Evolutionary conservation across 2,329 filamentous ascomycete species (phyloP), one percentile per base, ranked within the genome.

Genomic region (Alternaria triticimaculans): DNA sequence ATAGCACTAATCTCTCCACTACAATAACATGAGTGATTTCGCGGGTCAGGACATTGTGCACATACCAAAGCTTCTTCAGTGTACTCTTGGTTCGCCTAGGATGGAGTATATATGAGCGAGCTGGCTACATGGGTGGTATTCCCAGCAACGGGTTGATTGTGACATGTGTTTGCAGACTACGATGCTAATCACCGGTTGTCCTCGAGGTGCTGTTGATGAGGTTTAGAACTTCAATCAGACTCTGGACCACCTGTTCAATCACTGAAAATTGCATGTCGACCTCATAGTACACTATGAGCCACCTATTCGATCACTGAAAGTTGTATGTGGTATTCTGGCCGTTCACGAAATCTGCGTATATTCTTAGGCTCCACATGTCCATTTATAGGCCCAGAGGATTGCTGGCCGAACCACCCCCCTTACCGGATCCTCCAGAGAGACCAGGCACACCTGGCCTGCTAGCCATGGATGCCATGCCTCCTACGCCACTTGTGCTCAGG

Each of bases 301-400:
- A 5, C n/a, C n/a, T 18, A 3, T 18, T 41, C 37, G 5, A 1
- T 41, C n/a, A 18, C 8, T 41, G 15, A 41, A 41, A 18, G 37
- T 18, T 18, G 4, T 3, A 41, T 41, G 37, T 37, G n/a, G 33
- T 37, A 8, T 9, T n/a, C 15, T 37, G 33, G 15, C 33, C 33
- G 33, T 37, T 37, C 2, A 18, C 21, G 15, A 33, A 15, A 2
- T 53, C 6, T 21, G 14, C 1, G 0, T 6, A 25, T 41, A 21
- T 18, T 23, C 6, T 5, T 4, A 12, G 20, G 20, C 20, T n/a
- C 15, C 2, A 15, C 2, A 1, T 37, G 15, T 37, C 8, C 33
- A n/a, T 4, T 51, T 64, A 81, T 57, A 84, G 57, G 1, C 83
- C 82, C 61, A 84, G 61, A 21, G 82, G 83, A 65, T 84, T 83